A percentile compares a stretch with the other conserved stretches of the same genome.
These are phyloP conservation scores for Trichoderma koningiopsis DNA, from an alignment of 2,329 filamentous ascomycete species.

Conservation along the genomic window DNA sequence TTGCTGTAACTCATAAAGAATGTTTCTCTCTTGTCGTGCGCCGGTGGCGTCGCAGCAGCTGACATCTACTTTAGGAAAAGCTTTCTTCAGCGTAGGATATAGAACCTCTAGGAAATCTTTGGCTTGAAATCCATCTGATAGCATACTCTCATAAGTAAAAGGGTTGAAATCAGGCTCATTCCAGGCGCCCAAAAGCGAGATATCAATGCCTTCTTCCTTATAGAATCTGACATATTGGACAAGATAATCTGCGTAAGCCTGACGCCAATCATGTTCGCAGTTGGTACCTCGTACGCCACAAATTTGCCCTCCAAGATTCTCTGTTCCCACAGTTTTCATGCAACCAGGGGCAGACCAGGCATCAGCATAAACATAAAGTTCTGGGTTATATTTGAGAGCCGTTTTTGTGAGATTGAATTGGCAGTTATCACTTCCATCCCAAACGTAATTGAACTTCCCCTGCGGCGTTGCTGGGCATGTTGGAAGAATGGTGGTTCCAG, in stretches of 20 bases:
- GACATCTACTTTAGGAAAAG: slow-evolving; percentile 16
- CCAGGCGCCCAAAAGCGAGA: slow-evolving; percentile 19
- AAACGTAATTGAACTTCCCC: slow-evolving; percentile 15
- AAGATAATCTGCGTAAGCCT: slow-evolving; percentile 19
- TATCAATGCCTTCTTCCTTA: slow-evolving; percentile 14
- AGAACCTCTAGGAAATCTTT: slow-evolving; percentile 20
- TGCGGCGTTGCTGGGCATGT: slow-evolving; percentile 14
- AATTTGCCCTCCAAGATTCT: slow-evolving; percentile 17
- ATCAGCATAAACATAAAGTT: slow-evolving; percentile 12
- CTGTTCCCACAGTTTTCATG: slow-evolving; percentile 19
- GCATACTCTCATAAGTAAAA: slow-evolving; percentile 22
- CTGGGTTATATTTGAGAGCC: slow-evolving; percentile 2
- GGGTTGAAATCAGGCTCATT: slow-evolving; percentile 21
- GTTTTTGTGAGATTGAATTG: slow-evolving; percentile 21
- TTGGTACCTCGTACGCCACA: slow-evolving; percentile 17
- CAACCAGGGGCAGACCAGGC: slow-evolving; percentile 20
- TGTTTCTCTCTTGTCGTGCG: slow-evolving; percentile 19
- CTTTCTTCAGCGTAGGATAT: slow-evolving; percentile 18
- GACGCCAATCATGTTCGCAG: slow-evolving; percentile 18
- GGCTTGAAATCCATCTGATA: slow-evolving; percentile 19
- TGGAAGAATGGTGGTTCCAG: slow-evolving; percentile 15
- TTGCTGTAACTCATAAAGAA: slow-evolving; percentile 19
- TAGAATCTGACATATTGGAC: slow-evolving; percentile 20
- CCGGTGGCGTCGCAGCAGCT: slow-evolving; percentile 21
- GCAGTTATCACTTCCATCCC: slow-evolving; percentile 18